These are phyloP conservation scores for Cynara cardunculus DNA, from an alignment of 129 eudicot species.

Conservation along the genomic window DNA sequence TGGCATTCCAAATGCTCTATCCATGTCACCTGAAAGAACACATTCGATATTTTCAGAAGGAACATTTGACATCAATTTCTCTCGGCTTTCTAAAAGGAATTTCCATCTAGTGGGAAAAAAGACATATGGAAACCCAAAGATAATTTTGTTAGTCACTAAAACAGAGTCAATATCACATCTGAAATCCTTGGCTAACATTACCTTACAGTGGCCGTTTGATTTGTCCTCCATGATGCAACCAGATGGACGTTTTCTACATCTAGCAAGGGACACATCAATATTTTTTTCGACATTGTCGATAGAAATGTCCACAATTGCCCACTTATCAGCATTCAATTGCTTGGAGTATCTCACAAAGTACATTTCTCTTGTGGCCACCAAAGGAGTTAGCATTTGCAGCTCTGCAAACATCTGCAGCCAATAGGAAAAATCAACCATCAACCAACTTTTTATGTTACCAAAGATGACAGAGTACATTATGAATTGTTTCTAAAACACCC, in stretches of 20 bases:
- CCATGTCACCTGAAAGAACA: slow-evolving; percentile 78
- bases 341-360: slow-evolving; percentile 81
- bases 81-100: not conserved
- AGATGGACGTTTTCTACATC: slow-evolving; percentile 86
- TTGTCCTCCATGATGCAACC: slow-evolving; percentile 91
- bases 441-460: not conserved
- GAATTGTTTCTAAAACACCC: too few relatives aligned
- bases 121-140: not conserved
- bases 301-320: slow-evolving; percentile 94
- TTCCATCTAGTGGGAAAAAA: not conserved
- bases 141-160: not conserved
- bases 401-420: slow-evolving; percentile 81
- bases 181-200: slow-evolving; percentile 2
- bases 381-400: slow-evolving; percentile 91
- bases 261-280: slow-evolving; percentile 59
- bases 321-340: slow-evolving; percentile 60
- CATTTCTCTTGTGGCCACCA: slow-evolving; percentile 81
- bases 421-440: slow-evolving; percentile 7
- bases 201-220: slow-evolving; percentile 93
- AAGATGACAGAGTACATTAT: not conserved
- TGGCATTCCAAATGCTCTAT: slow-evolving; percentile 88
- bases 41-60: not conserved
- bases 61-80: not conserved
- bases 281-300: slow-evolving; percentile 64
- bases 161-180: not conserved